Conservation (phyloP, 768 basidiomycete genomes). For the Tricholoma furcatifolium region DNA sequence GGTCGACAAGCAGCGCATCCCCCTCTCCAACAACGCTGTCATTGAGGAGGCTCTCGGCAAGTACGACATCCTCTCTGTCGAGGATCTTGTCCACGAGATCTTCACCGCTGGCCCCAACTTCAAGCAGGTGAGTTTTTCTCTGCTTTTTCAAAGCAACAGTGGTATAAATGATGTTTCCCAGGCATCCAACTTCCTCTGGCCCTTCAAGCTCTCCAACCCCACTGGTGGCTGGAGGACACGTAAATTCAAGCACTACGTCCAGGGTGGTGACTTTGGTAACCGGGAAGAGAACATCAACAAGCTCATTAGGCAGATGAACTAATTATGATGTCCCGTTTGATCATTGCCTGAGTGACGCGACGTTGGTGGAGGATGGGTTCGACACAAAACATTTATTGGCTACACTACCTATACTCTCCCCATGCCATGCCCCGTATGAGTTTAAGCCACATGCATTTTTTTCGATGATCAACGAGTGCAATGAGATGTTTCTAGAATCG, state of each 20-base stretch:
- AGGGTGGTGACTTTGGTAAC: constrained; percentile 98
- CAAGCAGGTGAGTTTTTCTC: constrained; percentile 74
- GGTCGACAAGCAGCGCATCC: constrained; percentile 96
- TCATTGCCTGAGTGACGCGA: constrained; percentile 14
- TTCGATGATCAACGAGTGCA: neutral
- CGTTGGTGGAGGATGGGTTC: constrained; percentile 12
- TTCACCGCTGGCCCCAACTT: constrained; percentile 95
- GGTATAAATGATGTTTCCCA: constrained; percentile 24
- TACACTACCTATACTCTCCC: constrained; percentile 11
- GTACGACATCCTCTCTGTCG: constrained; percentile 93
- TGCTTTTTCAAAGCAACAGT: neutral
- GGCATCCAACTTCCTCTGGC: constrained; percentile 98
- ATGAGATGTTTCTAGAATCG: neutral
- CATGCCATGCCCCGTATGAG: constrained; percentile 15
- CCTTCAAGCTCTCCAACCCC: constrained; percentile 99
- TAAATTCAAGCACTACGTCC: constrained; percentile 96
- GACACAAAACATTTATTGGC: constrained; percentile 13
- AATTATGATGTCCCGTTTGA: constrained; percentile 17
- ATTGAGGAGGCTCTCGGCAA: constrained; percentile 91
- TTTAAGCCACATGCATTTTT: constrained; percentile 18
- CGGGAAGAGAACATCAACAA: constrained; percentile 97
- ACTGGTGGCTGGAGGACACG: constrained; percentile 97
- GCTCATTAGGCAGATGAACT: constrained; percentile 96
- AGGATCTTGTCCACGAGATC: constrained; percentile 98
- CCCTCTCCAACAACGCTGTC: constrained; percentile 89